phyloP scores from a whole-genome alignment of 164 flowering plant genomes.

The Berberis thunbergii region DNA sequence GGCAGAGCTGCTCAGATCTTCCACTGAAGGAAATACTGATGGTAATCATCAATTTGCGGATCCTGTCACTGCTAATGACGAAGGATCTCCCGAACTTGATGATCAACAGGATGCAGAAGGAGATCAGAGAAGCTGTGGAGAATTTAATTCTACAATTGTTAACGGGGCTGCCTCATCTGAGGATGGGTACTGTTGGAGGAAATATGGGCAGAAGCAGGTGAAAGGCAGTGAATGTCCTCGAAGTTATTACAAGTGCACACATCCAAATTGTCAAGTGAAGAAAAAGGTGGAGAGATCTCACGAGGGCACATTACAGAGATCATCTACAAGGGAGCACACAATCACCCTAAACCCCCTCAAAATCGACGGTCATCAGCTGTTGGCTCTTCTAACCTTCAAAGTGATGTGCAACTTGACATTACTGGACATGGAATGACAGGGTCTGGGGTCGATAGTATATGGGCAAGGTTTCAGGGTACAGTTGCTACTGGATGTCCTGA shows the following conservation, averaged over 20 bases:
- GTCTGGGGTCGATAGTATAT: constrained; percentile 26
- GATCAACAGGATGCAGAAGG: too few species aligned
- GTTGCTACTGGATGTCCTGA: constrained; percentile 24
- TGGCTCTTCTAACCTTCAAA: constrained; percentile 19
- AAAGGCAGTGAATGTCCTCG: too few species aligned
- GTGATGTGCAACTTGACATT: constrained; percentile 35
- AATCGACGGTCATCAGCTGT: constrained; percentile 37
- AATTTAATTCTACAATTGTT: constrained; percentile 22
- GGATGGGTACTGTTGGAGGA: too few species aligned
- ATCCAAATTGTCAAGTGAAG: constrained; percentile 76
- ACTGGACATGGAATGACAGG: constrained; percentile 25
- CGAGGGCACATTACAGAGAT: constrained; percentile 21
- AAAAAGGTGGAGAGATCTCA: constrained; percentile 86
- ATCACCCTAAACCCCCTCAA: constrained; percentile 79
- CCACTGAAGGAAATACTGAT: constrained; percentile 11
- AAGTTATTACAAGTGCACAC: constrained; percentile 21
- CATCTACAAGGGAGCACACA: constrained; percentile 80
- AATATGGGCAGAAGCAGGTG: too few species aligned
- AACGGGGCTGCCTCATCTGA: constrained; percentile 16
- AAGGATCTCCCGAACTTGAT: constrained; percentile 25
- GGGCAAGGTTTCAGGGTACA: constrained; percentile 36
- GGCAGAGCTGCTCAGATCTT: constrained; percentile 21
- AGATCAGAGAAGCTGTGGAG: constrained; percentile 39
- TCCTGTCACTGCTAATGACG: constrained; percentile 21
- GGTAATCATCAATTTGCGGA: not conserved